Base-by-base conservation (phyloP, 1,284 basidiomycete species). In the Veloboletus limbatus region DNA sequence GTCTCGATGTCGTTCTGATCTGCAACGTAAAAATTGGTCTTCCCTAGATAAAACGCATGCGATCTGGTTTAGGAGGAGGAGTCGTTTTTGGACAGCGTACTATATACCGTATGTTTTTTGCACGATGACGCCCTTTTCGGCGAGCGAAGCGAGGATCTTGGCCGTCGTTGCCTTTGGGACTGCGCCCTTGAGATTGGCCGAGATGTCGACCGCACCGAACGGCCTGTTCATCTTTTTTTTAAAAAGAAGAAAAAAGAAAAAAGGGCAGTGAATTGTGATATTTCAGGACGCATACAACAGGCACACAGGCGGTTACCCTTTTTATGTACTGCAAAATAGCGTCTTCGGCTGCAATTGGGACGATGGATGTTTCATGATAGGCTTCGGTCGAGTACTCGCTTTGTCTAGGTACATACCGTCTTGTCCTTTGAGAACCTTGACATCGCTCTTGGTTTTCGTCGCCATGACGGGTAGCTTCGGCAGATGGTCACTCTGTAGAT, bases 171-270 rank as follows among this genome's bases (percentile, higher is more conserved):
- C 69, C 65, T 93, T 94, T 8, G 88, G 81, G 1, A 95, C 83
- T 9, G 83, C 81, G 43, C 88, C 87, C 65, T 92, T 93, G 32
- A 95, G 72, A 65, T 96, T 95, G 14, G 89, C 87, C 13, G 88
- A 77, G 3, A 95, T 84, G 62, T 94, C 91, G 28, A 91, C 92
- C 54, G 81, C 83, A n/a, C 84, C 84, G 55, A 79, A 87, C 3
- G 78, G 85, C 28, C 82, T 74, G 61, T 86, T 89, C 83, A 82
- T 88, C 85, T 87, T 49, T 42, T 20, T n/a, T n/a, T n/a, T n/a
- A n/a, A n/a, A n/a, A n/a, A n/a, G n/a, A n/a, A n/a, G n/a, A n/a
- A n/a, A n/a, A n/a, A n/a, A n/a, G n/a, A n/a, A n/a, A n/a, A n/a
- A n/a, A n/a, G n/a, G n/a, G n/a, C n/a, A n/a, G n/a, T n/a, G n/a